A percentile compares a stretch with the other conserved stretches of the same genome.
Conservation (phyloP, 768 basidiomycete species). For the Calvatia gigantea region DNA sequence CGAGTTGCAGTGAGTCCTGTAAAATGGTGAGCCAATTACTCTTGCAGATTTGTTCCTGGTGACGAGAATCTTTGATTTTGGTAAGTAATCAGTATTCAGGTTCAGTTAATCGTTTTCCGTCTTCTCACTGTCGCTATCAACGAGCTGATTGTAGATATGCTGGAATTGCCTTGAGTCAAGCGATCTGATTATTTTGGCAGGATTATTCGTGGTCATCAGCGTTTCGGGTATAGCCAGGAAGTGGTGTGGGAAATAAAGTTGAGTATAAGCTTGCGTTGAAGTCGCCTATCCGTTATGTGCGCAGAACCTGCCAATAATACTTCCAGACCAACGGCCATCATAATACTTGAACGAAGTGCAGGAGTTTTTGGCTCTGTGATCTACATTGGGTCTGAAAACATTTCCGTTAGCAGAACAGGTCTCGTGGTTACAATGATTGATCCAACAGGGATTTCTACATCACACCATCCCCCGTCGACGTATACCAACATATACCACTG, state of each 20-base stretch:
- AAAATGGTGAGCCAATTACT: too few species aligned
- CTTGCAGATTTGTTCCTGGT: too few species aligned
- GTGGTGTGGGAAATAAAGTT: background rate
- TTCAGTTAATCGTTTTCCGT: background rate
- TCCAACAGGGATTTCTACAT: background rate
- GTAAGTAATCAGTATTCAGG: too few species aligned
- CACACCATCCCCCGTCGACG: background rate
- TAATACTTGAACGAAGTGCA: too few species aligned
- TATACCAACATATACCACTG: background rate
- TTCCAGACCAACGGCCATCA: too few species aligned
- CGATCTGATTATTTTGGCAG: background rate
- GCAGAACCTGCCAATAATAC: background rate
- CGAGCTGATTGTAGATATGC: background rate
- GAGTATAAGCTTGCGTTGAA: background rate
- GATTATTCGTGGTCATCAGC: background rate
- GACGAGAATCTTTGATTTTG: too few species aligned
- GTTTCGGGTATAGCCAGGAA: background rate
- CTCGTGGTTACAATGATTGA: constrained; percentile 1
- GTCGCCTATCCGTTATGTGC: background rate
- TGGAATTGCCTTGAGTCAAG: background rate
- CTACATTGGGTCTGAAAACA: too few species aligned
- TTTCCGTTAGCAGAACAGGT: background rate
- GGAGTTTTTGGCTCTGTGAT: too few species aligned
- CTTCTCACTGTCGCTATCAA: background rate
- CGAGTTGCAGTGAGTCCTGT: background rate